A percentile compares a stretch with the other conserved stretches of the same genome.
These are phyloP conservation scores for Chromera velia DNA, from an alignment of 73 alveolate genomes.

Conservation along the genomic window DNA sequence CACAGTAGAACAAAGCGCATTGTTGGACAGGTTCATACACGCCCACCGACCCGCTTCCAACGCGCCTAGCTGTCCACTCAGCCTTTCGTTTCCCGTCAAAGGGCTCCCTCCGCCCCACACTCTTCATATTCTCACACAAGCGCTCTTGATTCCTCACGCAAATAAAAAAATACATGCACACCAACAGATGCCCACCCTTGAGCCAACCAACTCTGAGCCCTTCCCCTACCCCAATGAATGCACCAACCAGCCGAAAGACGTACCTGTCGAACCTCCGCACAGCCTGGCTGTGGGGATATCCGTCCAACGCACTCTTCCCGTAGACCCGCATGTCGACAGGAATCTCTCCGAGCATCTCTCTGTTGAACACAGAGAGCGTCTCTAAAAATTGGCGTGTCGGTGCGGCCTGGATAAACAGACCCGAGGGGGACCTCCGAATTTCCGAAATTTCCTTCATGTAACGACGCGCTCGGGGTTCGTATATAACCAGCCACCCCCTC, in stretches of 20 bases:
- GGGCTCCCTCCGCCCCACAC: background rate
- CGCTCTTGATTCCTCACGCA: background rate
- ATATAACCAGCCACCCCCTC: conserved; percentile 39
- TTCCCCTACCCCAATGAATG: background rate
- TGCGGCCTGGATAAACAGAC: background rate
- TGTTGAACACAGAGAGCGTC: background rate
- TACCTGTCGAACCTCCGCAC: conserved; percentile 16
- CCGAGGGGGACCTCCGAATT: conserved; percentile 32
- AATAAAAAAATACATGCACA: background rate
- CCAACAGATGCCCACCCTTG: background rate
- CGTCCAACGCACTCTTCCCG: conserved; percentile 20
- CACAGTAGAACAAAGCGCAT: too few relatives aligned
- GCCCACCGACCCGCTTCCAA: too few relatives aligned
- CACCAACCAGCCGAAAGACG: conserved; percentile 20
- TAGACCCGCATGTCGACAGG: conserved; percentile 16
- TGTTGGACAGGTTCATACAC: too few relatives aligned
- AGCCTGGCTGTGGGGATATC: conserved; percentile 8
- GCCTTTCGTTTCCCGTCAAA: background rate
- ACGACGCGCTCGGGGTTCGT: conserved; percentile 26
- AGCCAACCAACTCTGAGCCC: background rate
- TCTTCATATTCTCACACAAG: background rate
- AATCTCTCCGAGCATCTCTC: conserved; percentile 9
- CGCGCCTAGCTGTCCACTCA: background rate
- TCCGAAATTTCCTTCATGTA: conserved; percentile 24
- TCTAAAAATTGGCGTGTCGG: background rate